Evolutionary conservation across 2,329 filamentous ascomycete genomes (phyloP), one percentile per base, ranked within the genome.

Genomic region (Fusarium caatingaense): DNA sequence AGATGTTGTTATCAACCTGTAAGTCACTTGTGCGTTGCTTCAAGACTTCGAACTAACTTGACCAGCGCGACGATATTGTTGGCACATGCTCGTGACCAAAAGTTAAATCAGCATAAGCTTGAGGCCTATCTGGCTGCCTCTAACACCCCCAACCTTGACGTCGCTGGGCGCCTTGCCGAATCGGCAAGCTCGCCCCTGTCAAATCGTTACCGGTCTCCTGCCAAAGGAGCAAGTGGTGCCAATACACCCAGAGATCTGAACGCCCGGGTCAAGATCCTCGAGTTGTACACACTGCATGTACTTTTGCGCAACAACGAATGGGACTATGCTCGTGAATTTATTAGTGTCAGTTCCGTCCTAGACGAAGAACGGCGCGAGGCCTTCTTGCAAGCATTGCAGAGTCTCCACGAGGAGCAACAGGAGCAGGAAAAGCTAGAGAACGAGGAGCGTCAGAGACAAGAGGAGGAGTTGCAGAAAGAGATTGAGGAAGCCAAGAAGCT

Each of bases 271-370:
- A 97, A 97, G 82, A 92, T 99, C 44, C 88, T 99, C 53, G 96
- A 99, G 81, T 86, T 99, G 11, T 99, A 98, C 79, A 97, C 94
- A 2, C 86, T 99, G 7, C 96, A 99, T 77, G 93, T 98, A 10
- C 88, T 99, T n/a, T 90, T 95, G 8, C 88, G 93, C 56, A 98
- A 98, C 74, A 90, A 93, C 59, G 94, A 98, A 81, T 99, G 96
- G 96, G 93, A 97, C 62, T 98, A 98, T 75, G 93, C 96, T 6
- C 88, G 89, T 64, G 93, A 97, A 73, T 98, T 98, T 79, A 97
- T 98, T 76, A 89, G 86, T 75, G 89, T 93, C 76, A 96, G 91
- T 78, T 90, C 95, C 48, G 89, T 97, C 27, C 86, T 99, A 2
- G 95, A 98, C 78, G 95, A 98, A 55, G 96, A 98, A 82, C 89